Base-by-base conservation (phyloP, 2,329 filamentous ascomycete species). In the Talaromyces sp. region DNA sequence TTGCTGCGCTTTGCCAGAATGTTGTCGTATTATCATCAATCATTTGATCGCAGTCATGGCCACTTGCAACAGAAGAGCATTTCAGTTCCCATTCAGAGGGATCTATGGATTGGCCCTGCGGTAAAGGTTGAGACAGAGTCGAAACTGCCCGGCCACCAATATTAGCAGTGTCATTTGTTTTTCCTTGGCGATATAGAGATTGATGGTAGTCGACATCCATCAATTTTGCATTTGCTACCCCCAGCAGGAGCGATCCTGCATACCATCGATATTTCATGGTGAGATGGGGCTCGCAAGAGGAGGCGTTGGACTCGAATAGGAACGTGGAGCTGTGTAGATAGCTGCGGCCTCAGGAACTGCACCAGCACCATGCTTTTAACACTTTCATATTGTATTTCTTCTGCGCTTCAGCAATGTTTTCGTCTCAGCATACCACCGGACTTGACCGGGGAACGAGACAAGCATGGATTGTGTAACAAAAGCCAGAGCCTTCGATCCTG, bases 111-210 rank as follows among this genome's bases (percentile, higher is more conserved):
- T 46, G 13, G 16, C 48, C 48, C 30, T 51, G 41, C 20, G 48
- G 48, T 22, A 51, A 33, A 45, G 48, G 41, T 10, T 51, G 48
- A 6, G 48, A 45, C 9, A 51, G 11, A 11, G 48, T 51, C 7
- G 41, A 19, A 40, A 51, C 41, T 9, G 39, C 20, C 2, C 40
- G 24, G 7, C 48, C 48, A 33, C 40, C 48, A 32, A 51, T 40
- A 3, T 11, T 13, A 20, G 40, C 40, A 9, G 40, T 50, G 32
- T 50, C 47, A 13, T 39, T 30, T 29, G 47, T 50, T 13, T 7
- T 45, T 17, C 47, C 47, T 24, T 44, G 30, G 4, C 22, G 30
- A 19, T 46, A 51, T 3, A 51, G 41, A 22, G 32, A 22, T 41
- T 51, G 32, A n/a, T 45, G 48, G 3, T 40, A 19, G 3, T 32